phyloP scores from a whole-genome alignment of 305 asterid genomes.

The Fraxinus latifolia region DNA sequence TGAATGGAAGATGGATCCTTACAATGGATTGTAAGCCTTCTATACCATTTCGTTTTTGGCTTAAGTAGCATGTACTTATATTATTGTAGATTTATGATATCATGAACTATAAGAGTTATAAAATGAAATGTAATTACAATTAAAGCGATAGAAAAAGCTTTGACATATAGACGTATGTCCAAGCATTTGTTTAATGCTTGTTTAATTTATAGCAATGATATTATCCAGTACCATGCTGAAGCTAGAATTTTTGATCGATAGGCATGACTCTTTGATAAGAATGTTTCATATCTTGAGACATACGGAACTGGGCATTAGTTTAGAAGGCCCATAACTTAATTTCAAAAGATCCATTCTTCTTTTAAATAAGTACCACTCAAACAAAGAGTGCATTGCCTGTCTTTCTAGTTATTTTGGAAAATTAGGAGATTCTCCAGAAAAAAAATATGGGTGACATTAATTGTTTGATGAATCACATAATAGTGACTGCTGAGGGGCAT shows the following conservation, averaged over 20 bases:
- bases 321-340: not conserved
- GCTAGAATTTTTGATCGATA: not conserved
- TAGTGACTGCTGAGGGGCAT: not conserved
- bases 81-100: not conserved
- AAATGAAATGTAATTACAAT: not conserved
- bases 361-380: not conserved
- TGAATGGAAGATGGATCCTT: slow-evolving; percentile 81
- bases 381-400: not conserved
- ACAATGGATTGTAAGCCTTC: slow-evolving; percentile 68
- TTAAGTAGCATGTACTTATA: not conserved
- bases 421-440: not conserved
- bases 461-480: not conserved
- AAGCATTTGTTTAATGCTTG: not conserved
- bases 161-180: not conserved
- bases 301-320: not conserved
- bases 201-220: not conserved
- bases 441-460: not conserved
- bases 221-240: not conserved
- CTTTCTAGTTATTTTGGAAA: not conserved
- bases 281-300: not conserved
- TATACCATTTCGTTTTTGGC: slow-evolving; percentile 5
- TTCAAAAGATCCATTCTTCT: not conserved
- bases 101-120: not conserved
- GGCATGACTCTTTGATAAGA: not conserved
- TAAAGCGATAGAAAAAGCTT: not conserved